phyloP scores from a whole-genome alignment of 2,329 filamentous ascomycete species.

The Trematosphaeria pertusa region DNA sequence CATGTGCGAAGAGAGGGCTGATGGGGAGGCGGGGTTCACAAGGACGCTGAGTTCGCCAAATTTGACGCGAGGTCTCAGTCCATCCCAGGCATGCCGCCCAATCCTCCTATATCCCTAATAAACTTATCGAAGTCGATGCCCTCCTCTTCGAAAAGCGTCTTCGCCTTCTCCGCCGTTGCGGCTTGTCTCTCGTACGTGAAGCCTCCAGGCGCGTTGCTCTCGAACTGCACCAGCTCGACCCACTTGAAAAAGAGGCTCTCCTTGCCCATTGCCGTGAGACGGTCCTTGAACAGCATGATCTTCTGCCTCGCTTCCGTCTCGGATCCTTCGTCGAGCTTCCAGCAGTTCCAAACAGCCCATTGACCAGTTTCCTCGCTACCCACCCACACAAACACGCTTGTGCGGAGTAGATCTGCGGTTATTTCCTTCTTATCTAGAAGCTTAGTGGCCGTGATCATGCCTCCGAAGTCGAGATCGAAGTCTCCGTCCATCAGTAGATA shows the following conservation, averaged over 20 bases:
- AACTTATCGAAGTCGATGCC: constrained; percentile 84
- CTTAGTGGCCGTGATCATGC: constrained; percentile 76
- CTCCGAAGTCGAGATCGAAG: constrained; percentile 86
- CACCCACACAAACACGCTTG: constrained; percentile 61
- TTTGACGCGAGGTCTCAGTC: no score
- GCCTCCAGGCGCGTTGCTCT: constrained; percentile 78
- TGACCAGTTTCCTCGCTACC: constrained; percentile 58
- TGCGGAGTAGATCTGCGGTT: constrained; percentile 71
- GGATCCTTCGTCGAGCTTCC: constrained; percentile 56
- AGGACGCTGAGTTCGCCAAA: no score
- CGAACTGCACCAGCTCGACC: constrained; percentile 91
- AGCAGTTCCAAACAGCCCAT: constrained; percentile 74
- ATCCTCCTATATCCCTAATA: constrained; percentile 73
- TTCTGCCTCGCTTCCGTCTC: constrained; percentile 73
- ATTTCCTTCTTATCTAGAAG: constrained; percentile 70
- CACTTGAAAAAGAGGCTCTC: constrained; percentile 90
- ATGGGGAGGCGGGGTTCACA: no score
- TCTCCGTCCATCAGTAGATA: constrained; percentile 84
- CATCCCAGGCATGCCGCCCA: constrained; percentile 62
- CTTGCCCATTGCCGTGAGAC: constrained; percentile 77
- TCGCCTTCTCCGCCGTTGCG: constrained; percentile 74
- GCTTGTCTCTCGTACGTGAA: constrained; percentile 78
- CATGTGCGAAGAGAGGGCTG: no score
- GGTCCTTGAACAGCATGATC: constrained; percentile 81
- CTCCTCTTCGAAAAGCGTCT: constrained; percentile 75